Evolutionary conservation across 495 filamentous ascomycete genomes (phyloP).

Genomic region (Jackrogersella multiformis): DNA sequence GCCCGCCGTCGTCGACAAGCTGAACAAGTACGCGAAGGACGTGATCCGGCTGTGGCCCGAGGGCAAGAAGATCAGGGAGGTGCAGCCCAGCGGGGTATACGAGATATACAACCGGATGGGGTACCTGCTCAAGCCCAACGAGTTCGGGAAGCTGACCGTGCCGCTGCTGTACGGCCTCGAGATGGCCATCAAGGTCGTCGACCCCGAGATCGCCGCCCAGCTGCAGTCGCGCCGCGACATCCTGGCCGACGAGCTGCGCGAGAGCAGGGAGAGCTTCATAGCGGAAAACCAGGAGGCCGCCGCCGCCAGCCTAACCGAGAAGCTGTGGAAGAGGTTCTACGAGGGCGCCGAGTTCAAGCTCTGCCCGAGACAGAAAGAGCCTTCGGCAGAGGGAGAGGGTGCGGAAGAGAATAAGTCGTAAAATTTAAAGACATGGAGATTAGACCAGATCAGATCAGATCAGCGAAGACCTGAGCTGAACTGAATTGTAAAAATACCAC

Average conservation of each 20-base stretch:
- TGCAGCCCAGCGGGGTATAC: slow-evolving; percentile 46
- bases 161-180: slow-evolving; percentile 55
- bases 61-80: slow-evolving; percentile 41
- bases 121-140: slow-evolving; percentile 43
- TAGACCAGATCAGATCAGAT: not conserved
- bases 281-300: too few species aligned
- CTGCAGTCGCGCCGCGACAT: slow-evolving; percentile 41
- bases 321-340: slow-evolving; percentile 28
- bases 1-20: slow-evolving; percentile 27
- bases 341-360: not conserved
- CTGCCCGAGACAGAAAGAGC: not conserved
- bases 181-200: slow-evolving; percentile 49
- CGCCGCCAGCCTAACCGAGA: slow-evolving; percentile 7
- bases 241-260: slow-evolving; percentile 42
- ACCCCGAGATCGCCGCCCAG: slow-evolving; percentile 46
- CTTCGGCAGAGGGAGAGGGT: slow-evolving; percentile 30
- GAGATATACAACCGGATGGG: slow-evolving; percentile 11
- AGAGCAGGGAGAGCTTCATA: slow-evolving; percentile 16
- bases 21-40: slow-evolving; percentile 48
- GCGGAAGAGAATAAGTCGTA: slow-evolving; percentile 21
- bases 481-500: slow-evolving; percentile 25
- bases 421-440: too few species aligned
- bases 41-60: slow-evolving; percentile 51
- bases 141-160: slow-evolving; percentile 40
- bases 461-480: not conserved